Conservation (phyloP, 768 basidiomycete species). For the Kwoniella bestiolae region DNA sequence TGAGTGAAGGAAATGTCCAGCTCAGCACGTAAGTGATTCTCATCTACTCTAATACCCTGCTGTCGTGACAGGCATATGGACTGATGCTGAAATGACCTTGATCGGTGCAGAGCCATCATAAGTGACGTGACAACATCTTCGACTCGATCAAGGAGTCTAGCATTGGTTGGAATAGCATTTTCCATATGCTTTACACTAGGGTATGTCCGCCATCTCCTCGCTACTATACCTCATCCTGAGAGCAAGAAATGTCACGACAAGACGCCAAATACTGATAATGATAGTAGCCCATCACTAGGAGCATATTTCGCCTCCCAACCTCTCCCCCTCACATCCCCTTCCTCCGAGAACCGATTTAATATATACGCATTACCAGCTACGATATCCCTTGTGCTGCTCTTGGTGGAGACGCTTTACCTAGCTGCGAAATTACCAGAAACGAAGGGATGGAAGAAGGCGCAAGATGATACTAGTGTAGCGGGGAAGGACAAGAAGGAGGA, state of each 20-base stretch:
- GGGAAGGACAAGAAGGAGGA: constrained; percentile 12
- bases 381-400: constrained; percentile 76
- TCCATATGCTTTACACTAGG: constrained; percentile 77
- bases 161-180: constrained; percentile 94
- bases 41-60: not conserved
- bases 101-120: constrained; percentile 76
- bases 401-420: constrained; percentile 80
- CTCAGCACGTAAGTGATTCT: constrained; percentile 76
- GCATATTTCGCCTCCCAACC: constrained; percentile 94
- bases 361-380: constrained; percentile 89
- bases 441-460: constrained; percentile 61
- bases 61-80: not conserved
- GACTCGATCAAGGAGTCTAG: constrained; percentile 81
- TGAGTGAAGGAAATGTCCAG: constrained; percentile 97
- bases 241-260: no score
- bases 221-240: no score
- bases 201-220: constrained; percentile 30
- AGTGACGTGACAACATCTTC: constrained; percentile 83
- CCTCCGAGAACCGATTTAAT: constrained; percentile 60
- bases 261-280: no score
- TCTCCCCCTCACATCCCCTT: constrained; percentile 61
- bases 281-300: constrained; percentile 74
- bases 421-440: constrained; percentile 82
- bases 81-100: not conserved
- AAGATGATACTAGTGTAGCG: constrained; percentile 28